Base-by-base conservation (phyloP, 345 rosid species). In the Lepidium sativum region DNA sequence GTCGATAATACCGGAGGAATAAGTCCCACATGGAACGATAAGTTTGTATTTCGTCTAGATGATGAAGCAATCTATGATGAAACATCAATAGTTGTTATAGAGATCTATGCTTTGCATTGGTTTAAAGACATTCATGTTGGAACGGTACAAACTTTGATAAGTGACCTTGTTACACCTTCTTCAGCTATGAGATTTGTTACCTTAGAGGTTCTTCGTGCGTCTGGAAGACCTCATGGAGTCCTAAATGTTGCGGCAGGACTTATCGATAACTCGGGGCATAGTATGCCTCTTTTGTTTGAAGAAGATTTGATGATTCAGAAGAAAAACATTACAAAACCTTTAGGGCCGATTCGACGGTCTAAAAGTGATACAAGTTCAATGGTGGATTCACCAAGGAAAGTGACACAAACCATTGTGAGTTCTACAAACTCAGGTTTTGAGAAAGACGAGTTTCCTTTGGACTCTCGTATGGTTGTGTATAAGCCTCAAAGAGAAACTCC, bases 21-120 rank as follows among this genome's bases (percentile, higher is more conserved):
- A 69, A 85, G 75, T 60, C 98, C 98, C 17, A 85, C 91, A 1
- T 92, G 98, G 98, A 89, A 92, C 40, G 98, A 92, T 72, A 89
- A 89, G 54, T 87, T 89, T 13, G 88, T 92, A 18, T 89, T 92
- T 71, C 97, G 95, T 4, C 91, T 92, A 15, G 91, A 92, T 20
- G 92, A 84, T 29, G 83, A 76, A 37, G 82, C 85, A 50, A 78
- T 89, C 53, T 55, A 70, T 41, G 73, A 77, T 50, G 92, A 77
- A 16, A 87, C 91, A 40, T 85, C 98, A 5, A 87, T 89, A 31
- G 75, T 92, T 56, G 91, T 84, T 86, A 80, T 92, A 37, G 89
- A 92, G 61, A 84, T 92, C 32, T 85, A 85, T 66, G 89, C 95
- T 4, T 56, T 67, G 43, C 88, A 87, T 65, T 92, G 97, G 98